Conservation (phyloP, 2,329 filamentous ascomycete genomes). For the Aspergillaceae sp. region DNA sequence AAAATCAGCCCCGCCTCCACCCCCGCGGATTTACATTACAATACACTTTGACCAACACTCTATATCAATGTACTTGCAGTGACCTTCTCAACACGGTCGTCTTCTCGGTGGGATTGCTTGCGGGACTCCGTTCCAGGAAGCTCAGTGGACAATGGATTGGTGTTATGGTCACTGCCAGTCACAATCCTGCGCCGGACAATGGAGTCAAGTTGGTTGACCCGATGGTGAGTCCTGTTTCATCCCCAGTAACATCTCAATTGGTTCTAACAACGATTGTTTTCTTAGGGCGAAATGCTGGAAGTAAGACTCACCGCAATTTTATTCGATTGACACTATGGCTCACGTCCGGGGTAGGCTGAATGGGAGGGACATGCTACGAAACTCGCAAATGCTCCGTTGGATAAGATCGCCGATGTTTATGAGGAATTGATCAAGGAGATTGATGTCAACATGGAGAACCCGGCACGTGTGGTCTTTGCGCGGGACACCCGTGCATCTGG, state of each 20-base stretch:
- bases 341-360: conserved; percentile 46
- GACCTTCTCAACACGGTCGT: conserved; percentile 85
- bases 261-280: background rate
- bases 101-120: conserved; percentile 84
- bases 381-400: conserved; percentile 73
- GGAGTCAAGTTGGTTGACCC: conserved; percentile 95
- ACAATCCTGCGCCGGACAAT: conserved; percentile 85
- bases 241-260: too few species aligned
- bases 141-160: conserved; percentile 85
- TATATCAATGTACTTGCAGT: conserved; percentile 28
- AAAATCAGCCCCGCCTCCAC: conserved; percentile 22
- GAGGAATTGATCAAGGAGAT: conserved; percentile 64
- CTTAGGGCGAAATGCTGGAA: conserved; percentile 85
- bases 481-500: conserved; percentile 91
- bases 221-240: conserved; percentile 46
- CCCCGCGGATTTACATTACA: conserved; percentile 21
- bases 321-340: background rate
- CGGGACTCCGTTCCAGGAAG: conserved; percentile 80
- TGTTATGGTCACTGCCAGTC: conserved; percentile 91
- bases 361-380: conserved; percentile 87
- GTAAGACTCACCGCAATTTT: conserved; percentile 37
- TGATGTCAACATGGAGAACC: conserved; percentile 61
- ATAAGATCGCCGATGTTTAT: conserved; percentile 71
- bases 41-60: conserved; percentile 24
- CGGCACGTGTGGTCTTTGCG: conserved; percentile 77